Percentiles rank a stretch among this genome's conserved stretches.
Conservation (phyloP, 75 land plant genomes). For the Ceratopteris richardii region DNA sequence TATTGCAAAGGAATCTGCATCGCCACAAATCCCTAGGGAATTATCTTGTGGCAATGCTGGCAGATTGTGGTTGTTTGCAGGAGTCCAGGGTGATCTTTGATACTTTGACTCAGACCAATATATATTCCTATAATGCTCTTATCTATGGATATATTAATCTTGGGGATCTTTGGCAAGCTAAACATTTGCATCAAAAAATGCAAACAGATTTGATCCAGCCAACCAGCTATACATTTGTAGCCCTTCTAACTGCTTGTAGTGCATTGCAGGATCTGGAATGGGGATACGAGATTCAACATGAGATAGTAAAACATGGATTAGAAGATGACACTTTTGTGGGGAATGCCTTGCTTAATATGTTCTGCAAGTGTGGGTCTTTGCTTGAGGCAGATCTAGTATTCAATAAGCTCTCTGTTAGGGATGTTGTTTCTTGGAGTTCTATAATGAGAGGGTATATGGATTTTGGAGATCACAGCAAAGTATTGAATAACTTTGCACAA, state of each 20-base stretch:
- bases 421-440: constrained; percentile 50
- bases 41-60: not conserved
- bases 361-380: constrained; percentile 48
- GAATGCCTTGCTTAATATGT: constrained; percentile 49
- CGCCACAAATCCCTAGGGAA: not conserved
- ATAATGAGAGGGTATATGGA: constrained; percentile 49
- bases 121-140: constrained; percentile 24
- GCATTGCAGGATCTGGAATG: not conserved
- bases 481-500: constrained; percentile 26
- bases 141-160: constrained; percentile 22
- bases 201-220: not conserved
- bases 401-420: constrained; percentile 20
- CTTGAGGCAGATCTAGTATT: constrained; percentile 35
- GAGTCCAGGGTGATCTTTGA: constrained; percentile 17
- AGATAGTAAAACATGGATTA: not conserved
- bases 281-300: not conserved
- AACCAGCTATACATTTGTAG: not conserved
- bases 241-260: not conserved
- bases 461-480: constrained; percentile 30
- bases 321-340: constrained; percentile 31
- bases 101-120: constrained; percentile 7
- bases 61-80: not conserved
- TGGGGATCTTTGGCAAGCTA: not conserved
- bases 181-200: constrained; percentile 11
- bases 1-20: not conserved